Base-by-base conservation (phyloP, 75 land plant genomes). In the Pinus taeda region DNA sequence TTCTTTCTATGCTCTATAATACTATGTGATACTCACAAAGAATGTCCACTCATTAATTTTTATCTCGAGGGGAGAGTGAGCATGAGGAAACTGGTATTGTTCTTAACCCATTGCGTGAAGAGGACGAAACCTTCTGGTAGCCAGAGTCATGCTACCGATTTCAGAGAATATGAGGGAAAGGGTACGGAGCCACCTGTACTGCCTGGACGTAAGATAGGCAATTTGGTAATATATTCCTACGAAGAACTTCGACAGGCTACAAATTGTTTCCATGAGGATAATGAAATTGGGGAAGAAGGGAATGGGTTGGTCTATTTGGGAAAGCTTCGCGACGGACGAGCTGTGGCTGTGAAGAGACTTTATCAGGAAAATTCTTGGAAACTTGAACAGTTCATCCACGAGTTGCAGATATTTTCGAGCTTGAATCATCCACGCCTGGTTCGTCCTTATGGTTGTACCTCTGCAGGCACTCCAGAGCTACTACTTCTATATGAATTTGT, bases 221-320 rank as follows among this genome's bases (percentile, higher is more conserved):
- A 13, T 62, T 62, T 62, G 36, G 15, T 0, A 26, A 62, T 62
- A 24, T 63, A 63, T 15, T 24, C 71, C 2, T 77, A 61, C 42
- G 15, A 30, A 49, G 71, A 65, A 26, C 78, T 77, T 11, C 24
- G 22, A 56, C 24, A 45, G 45, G 77, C 81, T 3, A 79, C 81
- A 74, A 49, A 79, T 60, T 24, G 13, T 24, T 79, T 79, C 14
- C 45, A 59, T n/a, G 64, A 74, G 36, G 61, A 79, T 4, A 57
- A 59, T 57, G 55, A 73, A 61, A 17, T 79, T 59, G 76, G 69
- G 22, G 62, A 55, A 13, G 81, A 76, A 24, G 81, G 81, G 18
- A 74, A 45, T 61, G 81, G 81, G 2, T 42, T 57, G 11, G 84
- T 85, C 18, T 85, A 82, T 73, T 6, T 59, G 18, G 86, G 86